A percentile compares a stretch with the other conserved stretches of the same genome.
Conservation (phyloP, 768 basidiomycete genomes). For the Rubroboletus satanas region DNA sequence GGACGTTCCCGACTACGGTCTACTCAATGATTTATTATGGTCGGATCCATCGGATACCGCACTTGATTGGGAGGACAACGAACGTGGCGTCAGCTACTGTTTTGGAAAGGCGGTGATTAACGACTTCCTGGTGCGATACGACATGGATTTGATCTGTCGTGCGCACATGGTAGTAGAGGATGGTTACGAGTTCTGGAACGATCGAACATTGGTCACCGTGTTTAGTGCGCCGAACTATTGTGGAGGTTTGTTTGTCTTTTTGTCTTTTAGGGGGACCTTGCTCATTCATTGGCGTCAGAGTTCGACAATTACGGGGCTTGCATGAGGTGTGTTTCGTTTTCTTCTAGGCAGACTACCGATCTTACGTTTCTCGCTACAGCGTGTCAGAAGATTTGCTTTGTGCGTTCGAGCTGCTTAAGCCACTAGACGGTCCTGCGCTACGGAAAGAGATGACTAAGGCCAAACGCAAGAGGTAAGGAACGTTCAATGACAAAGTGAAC, state of each 20-base stretch:
- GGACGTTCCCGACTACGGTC: slow-evolving; percentile 96
- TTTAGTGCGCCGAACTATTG: slow-evolving; percentile 98
- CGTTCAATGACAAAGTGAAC: neutral
- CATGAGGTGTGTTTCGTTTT: slow-evolving; percentile 63
- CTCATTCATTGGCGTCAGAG: slow-evolving; percentile 44
- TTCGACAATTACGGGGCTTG: slow-evolving; percentile 95
- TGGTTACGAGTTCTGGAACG: slow-evolving; percentile 99
- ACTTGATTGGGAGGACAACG: slow-evolving; percentile 98
- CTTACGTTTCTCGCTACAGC: slow-evolving; percentile 37
- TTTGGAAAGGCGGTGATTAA: slow-evolving; percentile 98
- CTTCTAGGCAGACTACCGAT: slow-evolving; percentile 1
- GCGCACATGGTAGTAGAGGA: slow-evolving; percentile 99
- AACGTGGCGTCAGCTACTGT: slow-evolving; percentile 97
- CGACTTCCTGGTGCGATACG: slow-evolving; percentile 89
- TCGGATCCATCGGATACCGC: slow-evolving; percentile 98
- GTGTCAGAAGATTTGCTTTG: slow-evolving; percentile 97
- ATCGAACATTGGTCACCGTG: slow-evolving; percentile 95
- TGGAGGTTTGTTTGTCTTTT: slow-evolving; percentile 63
- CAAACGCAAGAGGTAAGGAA: slow-evolving; percentile 85
- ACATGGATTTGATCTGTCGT: slow-evolving; percentile 99
- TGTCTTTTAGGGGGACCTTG: slow-evolving; percentile 3
- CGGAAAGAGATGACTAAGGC: slow-evolving; percentile 99
- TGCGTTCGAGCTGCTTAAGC: slow-evolving; percentile 96
- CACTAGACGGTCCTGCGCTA: slow-evolving; percentile 87
- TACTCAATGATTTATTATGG: slow-evolving; percentile 96